Base-by-base conservation (phyloP, 2,329 filamentous ascomycete species). In the Graphiopsis chlorocephala region DNA sequence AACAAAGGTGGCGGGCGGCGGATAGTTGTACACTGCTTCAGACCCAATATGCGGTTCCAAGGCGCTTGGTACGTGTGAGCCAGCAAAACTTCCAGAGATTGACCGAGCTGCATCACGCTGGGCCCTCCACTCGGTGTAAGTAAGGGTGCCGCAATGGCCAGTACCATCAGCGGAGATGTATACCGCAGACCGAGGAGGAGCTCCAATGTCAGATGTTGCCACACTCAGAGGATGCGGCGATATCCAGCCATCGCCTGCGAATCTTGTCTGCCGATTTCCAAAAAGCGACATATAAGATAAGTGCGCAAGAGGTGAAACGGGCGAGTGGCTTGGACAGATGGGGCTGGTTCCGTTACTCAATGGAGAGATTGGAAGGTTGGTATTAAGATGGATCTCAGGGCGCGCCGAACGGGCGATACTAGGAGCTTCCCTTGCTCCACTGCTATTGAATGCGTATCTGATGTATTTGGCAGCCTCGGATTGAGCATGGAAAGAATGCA, bases 181-280 rank as follows among this genome's bases (percentile, higher is more conserved):
- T 25, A 74, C 70, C 29, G 59, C 67, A 7, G 70, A 70, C 57
- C 72, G 70, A 31, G 68, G 69, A 10, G 69, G 65, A 14, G 70
- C 68, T 8, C 65, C 65, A 2, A 67, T 15, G 6, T 66, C 65
- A 2, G 65, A 66, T 0, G 68, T 58, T 11, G 71, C 66, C 23
- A 65, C 55, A 48, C 73, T 74, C 2, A 75, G 68, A 6, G 73
- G 73, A 35, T 75, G 73, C 10, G 73, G 73, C n/a, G 73, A 72
- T 47, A 75, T 75, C 73, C 73, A 75, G 52, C 73, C 73, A 55
- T 67, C 67, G 47, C 73, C 73, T 5, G 73, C 73, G 42, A 73
- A 75, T 20, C 73, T 65, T 12, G 71, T 72, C 8, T 67, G 60
- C 10, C 42, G 25, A 12, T 53, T 17, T 31, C 20, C 28, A 28